phyloP scores from a whole-genome alignment of 192 early-diverging fungal species.

The Spizellomyces sp. region DNA sequence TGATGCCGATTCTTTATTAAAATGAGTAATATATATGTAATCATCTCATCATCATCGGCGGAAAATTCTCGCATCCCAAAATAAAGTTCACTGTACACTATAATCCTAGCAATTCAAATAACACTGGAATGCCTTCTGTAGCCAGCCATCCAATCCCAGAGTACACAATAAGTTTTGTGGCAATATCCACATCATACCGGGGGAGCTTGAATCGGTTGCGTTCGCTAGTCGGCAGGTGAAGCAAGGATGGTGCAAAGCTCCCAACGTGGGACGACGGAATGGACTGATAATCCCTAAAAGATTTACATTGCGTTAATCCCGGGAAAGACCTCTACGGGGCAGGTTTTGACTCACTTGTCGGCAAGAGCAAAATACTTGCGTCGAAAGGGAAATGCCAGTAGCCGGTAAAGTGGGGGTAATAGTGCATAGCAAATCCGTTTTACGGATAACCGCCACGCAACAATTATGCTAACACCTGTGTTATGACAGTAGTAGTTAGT shows the following conservation, averaged over 20 bases:
- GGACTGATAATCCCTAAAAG: conserved; percentile 3
- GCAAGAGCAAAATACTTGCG: conserved; percentile 27
- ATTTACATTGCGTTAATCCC: neutral
- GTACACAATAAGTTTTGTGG: conserved; percentile 35
- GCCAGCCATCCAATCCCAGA: conserved; percentile 42
- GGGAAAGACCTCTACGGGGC: neutral
- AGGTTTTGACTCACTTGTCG: conserved; percentile 22
- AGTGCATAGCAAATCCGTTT: conserved; percentile 21
- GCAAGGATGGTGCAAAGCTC: conserved; percentile 17
- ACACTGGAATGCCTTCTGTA: conserved; percentile 23
- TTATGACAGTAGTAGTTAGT: neutral
- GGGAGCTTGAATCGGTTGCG: conserved; percentile 21
- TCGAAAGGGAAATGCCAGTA: conserved; percentile 20
- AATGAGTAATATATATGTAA: no score
- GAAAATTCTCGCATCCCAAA: no score
- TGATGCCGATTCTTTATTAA: no score
- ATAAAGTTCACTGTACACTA: neutral
- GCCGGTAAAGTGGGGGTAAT: conserved; percentile 20
- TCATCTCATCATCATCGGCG: no score
- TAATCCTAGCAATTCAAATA: conserved; percentile 27
- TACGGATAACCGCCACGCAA: conserved; percentile 18
- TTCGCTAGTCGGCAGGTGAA: conserved; percentile 2
- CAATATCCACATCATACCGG: conserved; percentile 30
- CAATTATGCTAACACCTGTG: conserved; percentile 19
- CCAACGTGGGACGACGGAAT: conserved; percentile 13